phyloP scores from a whole-genome alignment of 306 rosid genomes.

The Dalbergia cultrata region DNA sequence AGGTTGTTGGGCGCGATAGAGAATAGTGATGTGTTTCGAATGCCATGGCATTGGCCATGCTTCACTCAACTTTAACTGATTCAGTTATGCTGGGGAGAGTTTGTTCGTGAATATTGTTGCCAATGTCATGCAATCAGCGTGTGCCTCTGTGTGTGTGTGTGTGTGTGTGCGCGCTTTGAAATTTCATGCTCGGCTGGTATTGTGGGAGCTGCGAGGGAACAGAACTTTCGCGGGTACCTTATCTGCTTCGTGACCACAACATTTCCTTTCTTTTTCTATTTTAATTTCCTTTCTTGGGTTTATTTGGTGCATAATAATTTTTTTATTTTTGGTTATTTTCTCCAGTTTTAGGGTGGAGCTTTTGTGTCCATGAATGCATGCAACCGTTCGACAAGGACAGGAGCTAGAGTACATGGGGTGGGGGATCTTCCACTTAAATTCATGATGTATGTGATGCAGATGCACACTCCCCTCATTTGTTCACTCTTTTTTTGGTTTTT shows the following conservation, averaged over 20 bases:
- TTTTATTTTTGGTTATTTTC: background rate
- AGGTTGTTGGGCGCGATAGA: constrained; percentile 44
- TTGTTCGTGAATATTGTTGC: background rate
- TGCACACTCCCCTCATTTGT: no score
- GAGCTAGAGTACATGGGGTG: background rate
- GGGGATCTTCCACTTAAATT: no score
- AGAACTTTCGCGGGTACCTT: constrained; percentile 38
- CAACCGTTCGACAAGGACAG: background rate
- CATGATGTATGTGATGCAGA: no score
- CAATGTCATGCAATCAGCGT: constrained; percentile 27
- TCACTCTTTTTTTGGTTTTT: no score
- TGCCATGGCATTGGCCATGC: constrained; percentile 53
- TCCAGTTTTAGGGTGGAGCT: background rate
- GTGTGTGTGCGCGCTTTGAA: background rate
- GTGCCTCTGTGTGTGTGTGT: background rate
- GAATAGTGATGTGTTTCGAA: constrained; percentile 45
- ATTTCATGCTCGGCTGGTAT: constrained; percentile 17
- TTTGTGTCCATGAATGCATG: constrained; percentile 26
- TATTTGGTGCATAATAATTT: background rate
- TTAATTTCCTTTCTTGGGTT: background rate
- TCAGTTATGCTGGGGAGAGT: constrained; percentile 54
- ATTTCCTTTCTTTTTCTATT: background rate
- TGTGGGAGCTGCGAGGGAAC: background rate
- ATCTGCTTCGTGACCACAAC: constrained; percentile 51
- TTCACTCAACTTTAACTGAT: constrained; percentile 5